These are phyloP conservation scores for Cyamopsis tetragonoloba DNA, from an alignment of 306 rosid genomes.

Conservation along the genomic window DNA sequence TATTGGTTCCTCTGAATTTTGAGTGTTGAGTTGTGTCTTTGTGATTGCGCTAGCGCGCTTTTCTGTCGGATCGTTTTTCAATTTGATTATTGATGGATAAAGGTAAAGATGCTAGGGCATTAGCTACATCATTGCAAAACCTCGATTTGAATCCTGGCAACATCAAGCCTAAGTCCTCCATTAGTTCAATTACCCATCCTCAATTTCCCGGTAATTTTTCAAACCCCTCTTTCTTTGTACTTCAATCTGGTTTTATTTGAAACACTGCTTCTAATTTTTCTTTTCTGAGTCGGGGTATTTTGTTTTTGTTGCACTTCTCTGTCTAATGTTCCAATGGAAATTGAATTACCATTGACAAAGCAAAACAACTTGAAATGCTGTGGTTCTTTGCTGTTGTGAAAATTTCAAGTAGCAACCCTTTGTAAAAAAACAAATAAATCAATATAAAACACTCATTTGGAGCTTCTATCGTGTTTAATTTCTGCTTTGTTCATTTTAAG, in stretches of 20 bases:
- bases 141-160: constrained; percentile 52
- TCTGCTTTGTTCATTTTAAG: background rate
- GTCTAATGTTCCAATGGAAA: background rate
- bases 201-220: constrained; percentile 35
- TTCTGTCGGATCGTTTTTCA: background rate
- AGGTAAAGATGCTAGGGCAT: constrained; percentile 30
- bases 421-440: background rate
- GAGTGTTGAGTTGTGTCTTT: constrained; percentile 7
- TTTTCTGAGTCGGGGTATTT: background rate
- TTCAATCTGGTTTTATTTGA: background rate
- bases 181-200: constrained; percentile 4
- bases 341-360: background rate
- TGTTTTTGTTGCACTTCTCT: background rate
- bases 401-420: background rate
- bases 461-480: background rate
- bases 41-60: background rate
- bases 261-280: background rate
- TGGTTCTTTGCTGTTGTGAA: background rate
- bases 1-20: background rate
- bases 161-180: constrained; percentile 32
- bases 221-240: background rate
- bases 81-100: constrained; percentile 64
- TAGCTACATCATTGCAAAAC: constrained; percentile 40
- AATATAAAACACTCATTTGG: background rate
- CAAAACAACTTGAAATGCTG: background rate